Evolutionary conservation across 768 basidiomycete genomes (phyloP).

Genomic region (Auricularia heimuer): DNA sequence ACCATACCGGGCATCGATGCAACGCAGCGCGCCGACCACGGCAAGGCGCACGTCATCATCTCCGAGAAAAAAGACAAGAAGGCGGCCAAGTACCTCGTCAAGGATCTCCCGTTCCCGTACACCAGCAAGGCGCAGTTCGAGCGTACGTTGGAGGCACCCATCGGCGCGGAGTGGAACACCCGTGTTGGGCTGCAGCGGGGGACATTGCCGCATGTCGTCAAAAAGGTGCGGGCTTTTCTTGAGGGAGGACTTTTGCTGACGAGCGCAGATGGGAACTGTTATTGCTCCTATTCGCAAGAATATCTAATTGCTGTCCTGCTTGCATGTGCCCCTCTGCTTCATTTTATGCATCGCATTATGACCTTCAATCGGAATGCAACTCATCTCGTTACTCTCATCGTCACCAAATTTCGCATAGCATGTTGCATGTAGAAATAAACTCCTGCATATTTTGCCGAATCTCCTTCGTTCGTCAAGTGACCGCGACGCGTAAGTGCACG

Average conservation of each 20-base stretch:
- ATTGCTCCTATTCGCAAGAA: constrained; percentile 14
- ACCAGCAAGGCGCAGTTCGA: constrained; percentile 92
- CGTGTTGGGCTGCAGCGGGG: constrained; percentile 72
- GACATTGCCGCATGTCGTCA: constrained; percentile 76
- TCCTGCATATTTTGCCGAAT: no score
- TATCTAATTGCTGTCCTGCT: background rate
- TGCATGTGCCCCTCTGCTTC: background rate
- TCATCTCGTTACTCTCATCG: no score
- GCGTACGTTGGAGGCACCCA: constrained; percentile 64
- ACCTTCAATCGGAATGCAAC: background rate
- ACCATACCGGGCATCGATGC: constrained; percentile 76
- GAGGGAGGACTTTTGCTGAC: background rate
- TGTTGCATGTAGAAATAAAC: no score
- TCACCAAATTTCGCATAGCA: no score
- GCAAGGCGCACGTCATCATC: constrained; percentile 84
- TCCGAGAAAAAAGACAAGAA: constrained; percentile 95
- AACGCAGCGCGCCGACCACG: constrained; percentile 68
- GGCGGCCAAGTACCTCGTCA: constrained; percentile 77
- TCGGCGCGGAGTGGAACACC: constrained; percentile 93
- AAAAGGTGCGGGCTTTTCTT: constrained; percentile 50
- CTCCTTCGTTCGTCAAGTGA: no score
- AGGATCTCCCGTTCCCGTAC: constrained; percentile 90
- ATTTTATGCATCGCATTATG: background rate
- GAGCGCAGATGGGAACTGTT: constrained; percentile 17
- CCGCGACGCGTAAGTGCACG: no score